Conservation (phyloP, 2,329 filamentous ascomycete species). For the Fusarium musae region DNA sequence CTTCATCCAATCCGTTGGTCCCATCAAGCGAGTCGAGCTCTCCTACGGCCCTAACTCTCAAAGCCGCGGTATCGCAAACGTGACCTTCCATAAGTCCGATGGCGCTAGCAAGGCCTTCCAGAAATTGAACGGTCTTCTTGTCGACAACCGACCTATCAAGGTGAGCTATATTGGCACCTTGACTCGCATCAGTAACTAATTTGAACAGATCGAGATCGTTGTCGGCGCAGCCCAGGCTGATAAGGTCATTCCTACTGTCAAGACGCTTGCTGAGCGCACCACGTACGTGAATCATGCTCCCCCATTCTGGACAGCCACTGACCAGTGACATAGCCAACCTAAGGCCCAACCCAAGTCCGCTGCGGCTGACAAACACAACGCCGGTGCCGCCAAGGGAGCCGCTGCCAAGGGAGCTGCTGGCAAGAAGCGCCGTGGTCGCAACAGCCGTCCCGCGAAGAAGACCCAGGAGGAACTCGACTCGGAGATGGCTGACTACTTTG, state of each 20-base stretch:
- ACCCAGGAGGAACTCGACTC: constrained; percentile 94
- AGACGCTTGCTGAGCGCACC: constrained; percentile 85
- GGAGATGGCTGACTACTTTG: constrained; percentile 98
- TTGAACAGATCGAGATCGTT: constrained; percentile 83
- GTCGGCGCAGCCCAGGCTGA: constrained; percentile 80
- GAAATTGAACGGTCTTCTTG: constrained; percentile 86
- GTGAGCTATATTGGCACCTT: constrained; percentile 55
- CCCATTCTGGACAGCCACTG: constrained; percentile 3
- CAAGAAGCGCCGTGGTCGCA: constrained; percentile 65
- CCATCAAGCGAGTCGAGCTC: constrained; percentile 90
- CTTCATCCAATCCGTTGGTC: constrained; percentile 86
- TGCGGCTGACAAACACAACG: constrained; percentile 75
- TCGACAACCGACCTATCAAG: constrained; percentile 92
- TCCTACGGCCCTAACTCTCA: constrained; percentile 92
- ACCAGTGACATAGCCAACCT: constrained; percentile 44
- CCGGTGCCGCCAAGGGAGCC: constrained; percentile 56
- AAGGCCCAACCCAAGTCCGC: constrained; percentile 79
- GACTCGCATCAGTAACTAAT: constrained; percentile 37
- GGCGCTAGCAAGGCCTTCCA: constrained; percentile 86
- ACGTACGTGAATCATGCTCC: constrained; percentile 60
- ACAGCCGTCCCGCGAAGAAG: constrained; percentile 80
- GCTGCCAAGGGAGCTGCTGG: constrained; percentile 58
- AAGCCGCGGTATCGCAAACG: constrained; percentile 91
- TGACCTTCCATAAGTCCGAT: constrained; percentile 84
- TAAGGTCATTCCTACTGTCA: constrained; percentile 71